phyloP scores from a whole-genome alignment of 2,329 filamentous ascomycete species.

The Pseudocercospora eumusae region DNA sequence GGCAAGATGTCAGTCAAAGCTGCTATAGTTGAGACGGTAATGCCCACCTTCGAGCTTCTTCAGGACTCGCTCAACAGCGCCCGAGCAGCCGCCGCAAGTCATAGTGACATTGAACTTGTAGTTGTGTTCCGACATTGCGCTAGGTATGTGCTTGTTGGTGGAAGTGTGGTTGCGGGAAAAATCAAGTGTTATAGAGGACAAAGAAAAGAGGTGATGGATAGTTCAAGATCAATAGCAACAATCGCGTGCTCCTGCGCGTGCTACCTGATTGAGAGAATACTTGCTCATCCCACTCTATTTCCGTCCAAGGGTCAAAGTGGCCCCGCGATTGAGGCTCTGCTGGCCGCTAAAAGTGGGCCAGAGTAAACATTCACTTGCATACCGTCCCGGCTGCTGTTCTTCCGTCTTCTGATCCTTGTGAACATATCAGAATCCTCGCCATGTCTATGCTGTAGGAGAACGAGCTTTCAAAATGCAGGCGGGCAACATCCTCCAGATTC shows the following conservation, averaged over 20 bases:
- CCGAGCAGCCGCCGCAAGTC: slow-evolving; percentile 95
- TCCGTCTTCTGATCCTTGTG: background rate
- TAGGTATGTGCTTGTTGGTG: background rate
- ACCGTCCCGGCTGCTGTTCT: background rate
- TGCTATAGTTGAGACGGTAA: background rate
- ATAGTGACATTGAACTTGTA: slow-evolving; percentile 96
- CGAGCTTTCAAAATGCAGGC: slow-evolving; percentile 28
- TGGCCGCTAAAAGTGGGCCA: background rate
- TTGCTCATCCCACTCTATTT: slow-evolving; percentile 2
- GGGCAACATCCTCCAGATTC: slow-evolving; percentile 70
- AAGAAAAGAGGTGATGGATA: background rate
- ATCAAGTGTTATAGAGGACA: background rate
- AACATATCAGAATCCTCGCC: background rate
- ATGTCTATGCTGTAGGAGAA: background rate
- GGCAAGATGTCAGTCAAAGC: background rate
- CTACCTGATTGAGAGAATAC: slow-evolving; percentile 7
- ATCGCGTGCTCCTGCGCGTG: slow-evolving; percentile 3
- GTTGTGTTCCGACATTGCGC: slow-evolving; percentile 73
- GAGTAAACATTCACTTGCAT: background rate
- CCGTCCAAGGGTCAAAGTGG: no score
- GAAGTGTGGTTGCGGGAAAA: background rate
- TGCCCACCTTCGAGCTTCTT: slow-evolving; percentile 62
- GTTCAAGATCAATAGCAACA: background rate
- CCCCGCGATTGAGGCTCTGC: background rate
- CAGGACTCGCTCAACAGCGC: slow-evolving; percentile 86